Evolutionary conservation across 805 yeast species (phyloP).

Genomic region (Saturnispora besseyi): DNA sequence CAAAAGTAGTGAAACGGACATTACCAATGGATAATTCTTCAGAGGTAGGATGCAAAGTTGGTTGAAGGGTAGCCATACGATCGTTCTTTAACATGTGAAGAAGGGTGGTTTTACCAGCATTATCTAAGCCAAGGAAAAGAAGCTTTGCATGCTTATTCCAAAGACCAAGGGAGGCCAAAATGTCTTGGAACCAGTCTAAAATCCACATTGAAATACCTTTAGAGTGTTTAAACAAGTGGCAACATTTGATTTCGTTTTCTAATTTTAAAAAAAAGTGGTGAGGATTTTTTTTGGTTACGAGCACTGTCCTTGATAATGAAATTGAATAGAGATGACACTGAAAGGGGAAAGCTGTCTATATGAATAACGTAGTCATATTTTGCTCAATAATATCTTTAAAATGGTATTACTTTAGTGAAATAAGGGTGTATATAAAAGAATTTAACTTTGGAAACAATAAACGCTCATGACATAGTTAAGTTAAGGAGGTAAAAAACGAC

Average conservation of each 20-base stretch:
- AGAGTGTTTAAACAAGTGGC: background rate
- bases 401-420: too few species aligned
- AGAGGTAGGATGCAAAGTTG: conserved; percentile 97
- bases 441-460: too few species aligned
- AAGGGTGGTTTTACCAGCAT: conserved; percentile 94
- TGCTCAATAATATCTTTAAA: too few species aligned
- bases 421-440: too few species aligned
- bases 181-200: conserved; percentile 50
- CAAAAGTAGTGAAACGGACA: conserved; percentile 95
- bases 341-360: too few species aligned
- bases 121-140: conserved; percentile 91
- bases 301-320: background rate
- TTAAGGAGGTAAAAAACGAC: too few species aligned
- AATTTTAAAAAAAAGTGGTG: background rate
- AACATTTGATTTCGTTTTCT: background rate
- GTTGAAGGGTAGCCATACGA: conserved; percentile 94
- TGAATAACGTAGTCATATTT: too few species aligned
- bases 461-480: too few species aligned
- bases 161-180: conserved; percentile 68
- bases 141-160: conserved; percentile 96
- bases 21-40: conserved; percentile 96
- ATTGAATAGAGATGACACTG: too few species aligned
- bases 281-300: background rate
- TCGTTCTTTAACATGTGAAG: conserved; percentile 86
- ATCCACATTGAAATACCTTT: conserved; percentile 25